Evolutionary conservation across 2,329 filamentous ascomycete species (phyloP), one percentile per base, ranked within the genome.

Genomic region (Passalora sequoiae): DNA sequence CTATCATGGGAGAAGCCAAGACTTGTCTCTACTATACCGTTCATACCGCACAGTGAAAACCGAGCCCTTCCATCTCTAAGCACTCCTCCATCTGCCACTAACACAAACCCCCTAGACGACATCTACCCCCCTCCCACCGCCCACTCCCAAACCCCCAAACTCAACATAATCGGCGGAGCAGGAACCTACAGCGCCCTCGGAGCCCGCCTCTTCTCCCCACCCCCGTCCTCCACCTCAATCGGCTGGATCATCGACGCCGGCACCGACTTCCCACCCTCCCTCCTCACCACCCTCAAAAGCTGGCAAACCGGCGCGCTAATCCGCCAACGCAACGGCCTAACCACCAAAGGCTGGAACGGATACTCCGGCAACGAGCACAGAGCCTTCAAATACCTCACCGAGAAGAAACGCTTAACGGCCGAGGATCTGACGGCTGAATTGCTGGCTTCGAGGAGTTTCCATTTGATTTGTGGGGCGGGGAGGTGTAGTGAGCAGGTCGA

Each of bases 221-320:
- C 86, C 1, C 74, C 80, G 3, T 60, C 73, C 33, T 85, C 87
- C 16, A 73, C 70, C 27, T 74, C 77, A 2, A 80, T 97, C 4
- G 88, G 87, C 51, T 97, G 89, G 89, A 83, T 97, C 50, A 80
- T 97, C 31, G 91, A 98, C 66, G 78, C 81, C 58, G 92, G 92
- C 21, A 83, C 79, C 12, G 92, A 97, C 66, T 97, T 97, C 54
- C 89, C 91, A 0, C 51, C 70, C 0, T 68, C 76, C 9, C 72
- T 94, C 40, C 75, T 76, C 36, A 61, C 73, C 2, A 71, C 77
- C 31, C 81, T 98, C 53, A 67, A 75, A 10, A 74, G 77, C 31
- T 96, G 92, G 89, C 68, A 80, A 12, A 95, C 89, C 1, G 78
- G 78, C 4, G 85, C 79, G 15, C 60, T 88, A 12, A 69, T 92